Evolutionary conservation across 495 filamentous ascomycete genomes (phyloP).

Genomic region (Aspergillus nanangensis): DNA sequence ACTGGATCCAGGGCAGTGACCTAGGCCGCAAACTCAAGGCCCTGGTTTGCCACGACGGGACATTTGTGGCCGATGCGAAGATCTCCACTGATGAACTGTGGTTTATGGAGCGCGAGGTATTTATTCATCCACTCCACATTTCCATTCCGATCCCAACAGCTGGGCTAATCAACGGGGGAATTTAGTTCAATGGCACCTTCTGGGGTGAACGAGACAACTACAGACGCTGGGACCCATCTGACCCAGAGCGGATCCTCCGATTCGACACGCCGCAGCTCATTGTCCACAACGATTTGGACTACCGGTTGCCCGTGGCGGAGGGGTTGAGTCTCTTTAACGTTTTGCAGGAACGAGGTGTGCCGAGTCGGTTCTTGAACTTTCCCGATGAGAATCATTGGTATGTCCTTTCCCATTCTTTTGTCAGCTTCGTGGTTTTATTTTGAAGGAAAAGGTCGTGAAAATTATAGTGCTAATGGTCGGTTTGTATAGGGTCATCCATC

Average conservation of each 20-base stretch:
- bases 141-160: too few species aligned
- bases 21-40: constrained; percentile 51
- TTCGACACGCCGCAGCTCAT: constrained; percentile 44
- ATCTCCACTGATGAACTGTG: constrained; percentile 47
- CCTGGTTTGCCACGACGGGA: constrained; percentile 44
- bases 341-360: constrained; percentile 43
- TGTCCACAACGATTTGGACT: constrained; percentile 43
- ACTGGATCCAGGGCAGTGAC: constrained; percentile 53
- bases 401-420: constrained; percentile 2
- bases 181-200: constrained; percentile 44
- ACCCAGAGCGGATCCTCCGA: constrained; percentile 28
- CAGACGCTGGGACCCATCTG: constrained; percentile 38
- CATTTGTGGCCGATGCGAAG: constrained; percentile 39
- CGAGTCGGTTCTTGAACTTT: constrained; percentile 56
- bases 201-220: constrained; percentile 40
- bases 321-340: constrained; percentile 45
- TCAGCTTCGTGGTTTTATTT: background rate
- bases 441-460: background rate
- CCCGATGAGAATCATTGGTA: constrained; percentile 49
- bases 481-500: constrained; percentile 28
- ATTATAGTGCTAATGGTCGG: too few species aligned
- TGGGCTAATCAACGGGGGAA: too few species aligned
- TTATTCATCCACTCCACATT: constrained; percentile 11
- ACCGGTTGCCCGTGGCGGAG: constrained; percentile 37
- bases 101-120: constrained; percentile 35